Percentiles rank a stretch among this genome's conserved stretches.
phyloP scores from a whole-genome alignment of 179 eudicot genomes.

The Carnegiea gigantea region DNA sequence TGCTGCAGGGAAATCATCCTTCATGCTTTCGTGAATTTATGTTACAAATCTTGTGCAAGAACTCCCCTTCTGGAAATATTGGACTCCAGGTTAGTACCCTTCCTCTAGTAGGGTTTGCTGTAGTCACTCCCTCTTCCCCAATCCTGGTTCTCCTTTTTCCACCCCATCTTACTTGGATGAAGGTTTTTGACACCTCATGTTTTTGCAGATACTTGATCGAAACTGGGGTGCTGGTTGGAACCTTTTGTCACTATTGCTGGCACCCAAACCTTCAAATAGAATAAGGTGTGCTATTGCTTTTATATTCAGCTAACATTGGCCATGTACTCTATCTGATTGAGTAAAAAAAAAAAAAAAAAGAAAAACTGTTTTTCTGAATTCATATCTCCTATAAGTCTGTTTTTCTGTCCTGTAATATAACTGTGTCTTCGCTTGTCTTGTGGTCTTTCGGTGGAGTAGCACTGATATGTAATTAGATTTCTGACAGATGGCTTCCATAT shows the following conservation, averaged over 20 bases:
- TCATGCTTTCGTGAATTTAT: slow-evolving; percentile 95
- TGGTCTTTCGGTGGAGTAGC: neutral
- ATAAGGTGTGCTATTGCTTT: slow-evolving; percentile 55
- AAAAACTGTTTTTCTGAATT: slow-evolving; percentile 2
- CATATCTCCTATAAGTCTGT: neutral
- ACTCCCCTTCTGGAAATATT: slow-evolving; percentile 63
- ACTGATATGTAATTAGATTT: too few relatives aligned
- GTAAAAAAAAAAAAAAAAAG: too few relatives aligned
- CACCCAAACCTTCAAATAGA: slow-evolving; percentile 75
- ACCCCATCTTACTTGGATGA: neutral
- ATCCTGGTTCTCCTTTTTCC: neutral
- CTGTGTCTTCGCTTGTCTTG: neutral
- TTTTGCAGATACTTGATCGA: slow-evolving; percentile 84
- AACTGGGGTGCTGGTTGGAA: slow-evolving; percentile 99
- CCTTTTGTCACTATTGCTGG: slow-evolving; percentile 76
- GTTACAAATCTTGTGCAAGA: slow-evolving; percentile 53
- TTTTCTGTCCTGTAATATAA: neutral
- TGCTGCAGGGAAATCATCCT: slow-evolving; percentile 77
- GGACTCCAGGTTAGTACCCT: slow-evolving; percentile 78
- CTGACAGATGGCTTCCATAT: neutral
- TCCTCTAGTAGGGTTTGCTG: neutral
- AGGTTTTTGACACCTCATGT: slow-evolving; percentile 11
- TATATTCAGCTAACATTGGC: neutral
- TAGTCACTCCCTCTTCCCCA: neutral
- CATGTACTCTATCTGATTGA: neutral